Percentiles rank a stretch among this genome's conserved stretches.
Conservation (phyloP, 2,329 filamentous ascomycete species). For the Calonectria multiphialidica region DNA sequence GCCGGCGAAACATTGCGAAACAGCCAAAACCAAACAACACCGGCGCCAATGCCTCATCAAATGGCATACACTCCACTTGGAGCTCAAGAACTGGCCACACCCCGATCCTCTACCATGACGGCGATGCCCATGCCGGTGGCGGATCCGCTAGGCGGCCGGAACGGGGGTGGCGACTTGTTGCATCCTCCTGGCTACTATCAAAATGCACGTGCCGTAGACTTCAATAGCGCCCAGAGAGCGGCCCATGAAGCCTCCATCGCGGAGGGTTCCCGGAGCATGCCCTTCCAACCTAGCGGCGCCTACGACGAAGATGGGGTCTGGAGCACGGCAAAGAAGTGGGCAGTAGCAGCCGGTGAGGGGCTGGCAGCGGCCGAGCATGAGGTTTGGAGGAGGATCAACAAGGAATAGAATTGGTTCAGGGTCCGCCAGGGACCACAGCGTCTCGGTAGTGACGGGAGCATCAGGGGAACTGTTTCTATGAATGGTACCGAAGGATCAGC, state of each 20-base stretch:
- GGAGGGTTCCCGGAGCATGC: conserved; percentile 33
- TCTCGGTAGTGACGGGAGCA: conserved; percentile 10
- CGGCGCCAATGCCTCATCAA: conserved; percentile 59
- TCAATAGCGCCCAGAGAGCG: conserved; percentile 60
- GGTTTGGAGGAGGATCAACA: conserved; percentile 74
- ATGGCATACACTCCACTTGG: conserved; percentile 65
- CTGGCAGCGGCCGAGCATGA: conserved; percentile 70
- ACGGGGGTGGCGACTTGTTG: conserved; percentile 47
- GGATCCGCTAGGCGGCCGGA: conserved; percentile 41
- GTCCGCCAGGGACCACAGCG: conserved; percentile 29
- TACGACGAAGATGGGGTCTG: conserved; percentile 61
- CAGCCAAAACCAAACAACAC: conserved; percentile 48
- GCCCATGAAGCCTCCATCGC: conserved; percentile 52
- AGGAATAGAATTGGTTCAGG: conserved; percentile 53
- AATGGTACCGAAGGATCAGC: conserved; percentile 5
- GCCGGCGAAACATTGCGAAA: conserved; percentile 57
- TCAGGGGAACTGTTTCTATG: conserved; percentile 10
- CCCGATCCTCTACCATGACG: conserved; percentile 60
- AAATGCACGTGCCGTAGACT: conserved; percentile 64
- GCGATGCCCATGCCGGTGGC: conserved; percentile 45
- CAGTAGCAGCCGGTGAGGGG: conserved; percentile 67
- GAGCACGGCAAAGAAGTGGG: conserved; percentile 69
- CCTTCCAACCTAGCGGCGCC: conserved; percentile 31
- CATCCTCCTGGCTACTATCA: conserved; percentile 70
- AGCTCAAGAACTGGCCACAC: conserved; percentile 55